Evolutionary conservation across 257 asterid genomes (phyloP).

Genomic region (Marsdenia floribunda): DNA sequence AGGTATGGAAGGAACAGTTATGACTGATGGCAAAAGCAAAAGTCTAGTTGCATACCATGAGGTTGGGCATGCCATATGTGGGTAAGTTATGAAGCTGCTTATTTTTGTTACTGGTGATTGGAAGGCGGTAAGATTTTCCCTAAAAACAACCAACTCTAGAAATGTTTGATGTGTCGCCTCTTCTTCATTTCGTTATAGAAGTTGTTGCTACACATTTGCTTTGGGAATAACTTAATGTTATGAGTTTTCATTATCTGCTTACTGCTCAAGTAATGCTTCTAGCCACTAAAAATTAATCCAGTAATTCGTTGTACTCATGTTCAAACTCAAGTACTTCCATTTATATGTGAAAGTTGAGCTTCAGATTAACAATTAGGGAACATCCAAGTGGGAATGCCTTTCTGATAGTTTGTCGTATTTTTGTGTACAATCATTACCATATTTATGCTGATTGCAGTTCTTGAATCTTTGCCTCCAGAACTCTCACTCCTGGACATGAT

Average conservation of each 20-base stretch:
- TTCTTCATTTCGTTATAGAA: background rate
- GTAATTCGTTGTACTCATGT: background rate
- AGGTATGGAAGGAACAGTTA: slow-evolving; percentile 97
- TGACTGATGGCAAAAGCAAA: slow-evolving; percentile 99
- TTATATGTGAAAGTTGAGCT: background rate
- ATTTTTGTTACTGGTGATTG: background rate
- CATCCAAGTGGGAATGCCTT: background rate
- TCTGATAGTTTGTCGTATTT: background rate
- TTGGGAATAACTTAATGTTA: background rate
- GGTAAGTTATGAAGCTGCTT: slow-evolving; percentile 43
- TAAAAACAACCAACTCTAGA: background rate
- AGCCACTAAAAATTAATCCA: background rate
- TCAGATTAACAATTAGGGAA: background rate
- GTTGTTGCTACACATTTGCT: background rate
- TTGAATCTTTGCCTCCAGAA: slow-evolving; percentile 43
- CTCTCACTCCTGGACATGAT: slow-evolving; percentile 96
- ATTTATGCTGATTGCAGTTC: background rate
- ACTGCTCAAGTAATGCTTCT: background rate
- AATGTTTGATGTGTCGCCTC: background rate
- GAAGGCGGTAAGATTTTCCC: background rate
- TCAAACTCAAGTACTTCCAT: background rate
- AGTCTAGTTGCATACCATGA: slow-evolving; percentile 98
- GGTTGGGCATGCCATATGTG: slow-evolving; percentile 99
- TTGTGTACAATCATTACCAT: background rate
- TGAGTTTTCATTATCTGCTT: background rate